These are phyloP conservation scores for Collariella sp. DNA, from an alignment of 495 filamentous ascomycete species.

Conservation along the genomic window DNA sequence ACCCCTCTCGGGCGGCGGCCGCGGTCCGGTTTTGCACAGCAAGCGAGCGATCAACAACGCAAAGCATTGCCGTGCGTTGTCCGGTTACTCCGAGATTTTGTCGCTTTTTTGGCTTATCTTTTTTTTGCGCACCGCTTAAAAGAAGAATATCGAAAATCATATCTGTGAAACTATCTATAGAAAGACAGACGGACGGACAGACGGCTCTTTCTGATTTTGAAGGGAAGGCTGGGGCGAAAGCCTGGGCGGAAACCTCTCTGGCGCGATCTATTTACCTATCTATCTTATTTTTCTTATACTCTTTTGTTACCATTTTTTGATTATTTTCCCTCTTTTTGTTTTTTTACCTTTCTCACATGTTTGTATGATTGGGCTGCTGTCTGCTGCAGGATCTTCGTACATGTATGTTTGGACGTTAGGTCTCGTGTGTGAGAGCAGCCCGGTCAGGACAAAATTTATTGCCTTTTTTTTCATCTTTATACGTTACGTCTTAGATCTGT, in stretches of 20 bases:
- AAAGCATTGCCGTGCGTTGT: conserved; percentile 9
- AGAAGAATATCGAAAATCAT: not conserved
- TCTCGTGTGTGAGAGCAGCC: no score
- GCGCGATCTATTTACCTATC: not conserved
- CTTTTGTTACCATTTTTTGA: conserved; percentile 6
- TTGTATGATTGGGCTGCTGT: no score
- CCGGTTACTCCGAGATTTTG: not conserved
- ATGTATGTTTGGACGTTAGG: no score
- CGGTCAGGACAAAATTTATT: no score
- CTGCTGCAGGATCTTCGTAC: no score
- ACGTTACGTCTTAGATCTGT: no score
- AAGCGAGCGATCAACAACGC: not conserved
- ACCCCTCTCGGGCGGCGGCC: conserved; percentile 35
- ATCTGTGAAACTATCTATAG: conserved; percentile 5
- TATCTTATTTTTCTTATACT: conserved; percentile 2
- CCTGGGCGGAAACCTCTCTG: not conserved
- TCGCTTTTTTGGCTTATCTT: conserved; percentile 5
- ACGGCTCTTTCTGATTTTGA: no score
- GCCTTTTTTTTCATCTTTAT: no score
- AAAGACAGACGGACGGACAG: not conserved
- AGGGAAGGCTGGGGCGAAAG: not conserved
- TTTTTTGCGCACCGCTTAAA: not conserved
- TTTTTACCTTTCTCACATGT: not conserved
- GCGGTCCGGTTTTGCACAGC: conserved; percentile 1
- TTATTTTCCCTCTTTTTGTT: not conserved